Percentiles rank a stretch among this genome's conserved stretches.
Conservation (phyloP, 2,329 filamentous ascomycete genomes). For the Diplocarpon rosae region DNA sequence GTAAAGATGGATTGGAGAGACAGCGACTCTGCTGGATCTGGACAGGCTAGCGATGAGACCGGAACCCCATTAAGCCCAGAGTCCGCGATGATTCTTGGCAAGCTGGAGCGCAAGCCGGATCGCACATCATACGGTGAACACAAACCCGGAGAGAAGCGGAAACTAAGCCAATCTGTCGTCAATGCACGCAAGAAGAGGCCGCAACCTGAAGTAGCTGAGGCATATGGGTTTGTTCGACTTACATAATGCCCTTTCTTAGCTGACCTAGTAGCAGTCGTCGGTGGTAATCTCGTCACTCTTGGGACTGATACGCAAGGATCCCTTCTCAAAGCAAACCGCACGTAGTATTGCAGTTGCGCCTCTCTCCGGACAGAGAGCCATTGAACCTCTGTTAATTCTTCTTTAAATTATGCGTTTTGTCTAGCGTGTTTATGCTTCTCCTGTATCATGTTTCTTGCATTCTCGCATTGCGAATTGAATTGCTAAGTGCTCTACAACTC, state of each 20-base stretch:
- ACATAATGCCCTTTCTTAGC: constrained; percentile 12
- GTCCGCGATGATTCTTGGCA: constrained; percentile 23
- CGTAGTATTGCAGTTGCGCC: constrained; percentile 20
- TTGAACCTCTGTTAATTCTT: constrained; percentile 15
- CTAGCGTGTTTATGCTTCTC: constrained; percentile 5
- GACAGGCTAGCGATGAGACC: background rate
- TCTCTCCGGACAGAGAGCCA: constrained; percentile 4
- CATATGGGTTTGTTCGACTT: constrained; percentile 27
- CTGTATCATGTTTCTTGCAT: constrained; percentile 7
- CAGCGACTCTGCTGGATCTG: constrained; percentile 1
- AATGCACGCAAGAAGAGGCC: constrained; percentile 29
- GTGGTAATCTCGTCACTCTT: constrained; percentile 26
- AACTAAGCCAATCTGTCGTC: constrained; percentile 23
- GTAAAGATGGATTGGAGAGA: background rate
- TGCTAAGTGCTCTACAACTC: background rate
- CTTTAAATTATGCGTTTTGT: constrained; percentile 6
- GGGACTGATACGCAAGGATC: background rate
- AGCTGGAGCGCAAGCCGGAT: constrained; percentile 12
- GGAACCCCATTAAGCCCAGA: constrained; percentile 20
- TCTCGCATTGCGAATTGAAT: constrained; percentile 8
- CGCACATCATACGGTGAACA: constrained; percentile 1
- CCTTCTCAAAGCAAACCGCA: constrained; percentile 7
- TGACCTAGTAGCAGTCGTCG: constrained; percentile 26
- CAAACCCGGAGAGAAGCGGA: constrained; percentile 11
- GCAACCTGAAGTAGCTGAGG: constrained; percentile 30